Conservation (phyloP, 2,329 filamentous ascomycete genomes). For the Ophiostoma novo-ulmi region DNA sequence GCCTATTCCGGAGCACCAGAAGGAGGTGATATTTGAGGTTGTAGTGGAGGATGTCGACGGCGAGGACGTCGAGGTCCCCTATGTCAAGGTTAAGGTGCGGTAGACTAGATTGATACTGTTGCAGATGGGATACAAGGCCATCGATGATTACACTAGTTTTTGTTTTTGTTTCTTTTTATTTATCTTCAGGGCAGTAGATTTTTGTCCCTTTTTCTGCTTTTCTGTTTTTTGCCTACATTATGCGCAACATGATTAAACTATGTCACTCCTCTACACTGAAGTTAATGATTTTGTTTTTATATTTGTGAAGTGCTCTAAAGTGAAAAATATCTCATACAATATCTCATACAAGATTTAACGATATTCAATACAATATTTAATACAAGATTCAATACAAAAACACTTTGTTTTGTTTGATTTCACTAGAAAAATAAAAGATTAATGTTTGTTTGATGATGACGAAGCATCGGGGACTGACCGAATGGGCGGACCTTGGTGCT, state of each 20-base stretch:
- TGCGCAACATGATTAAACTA: not conserved
- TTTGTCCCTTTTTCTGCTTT: not conserved
- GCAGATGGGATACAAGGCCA: not conserved
- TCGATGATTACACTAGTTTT: not conserved
- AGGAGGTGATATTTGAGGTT: slow-evolving; percentile 94
- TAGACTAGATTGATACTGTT: slow-evolving; percentile 24
- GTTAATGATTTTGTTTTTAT: too few species aligned
- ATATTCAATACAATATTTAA: too few species aligned
- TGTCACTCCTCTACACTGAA: too few species aligned
- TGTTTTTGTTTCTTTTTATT: not conserved
- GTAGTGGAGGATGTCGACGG: slow-evolving; percentile 83
- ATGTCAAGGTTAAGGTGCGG: slow-evolving; percentile 79
- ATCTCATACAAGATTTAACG: too few species aligned
- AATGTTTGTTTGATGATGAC: not conserved
- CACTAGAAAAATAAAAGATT: not conserved
- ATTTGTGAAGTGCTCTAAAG: too few species aligned
- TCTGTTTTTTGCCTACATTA: too few species aligned
- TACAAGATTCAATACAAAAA: too few species aligned
- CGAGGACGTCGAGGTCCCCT: slow-evolving; percentile 95
- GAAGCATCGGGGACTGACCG: not conserved
- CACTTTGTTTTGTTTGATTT: too few species aligned
- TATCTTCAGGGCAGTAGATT: not conserved
- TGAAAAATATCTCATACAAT: too few species aligned
- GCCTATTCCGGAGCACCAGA: slow-evolving; percentile 82
- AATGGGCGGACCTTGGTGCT: not conserved